Percentiles rank a stretch among this genome's conserved stretches.
Conservation (phyloP, 2,329 filamentous ascomycete species). For the Boeremia lycopersici region DNA sequence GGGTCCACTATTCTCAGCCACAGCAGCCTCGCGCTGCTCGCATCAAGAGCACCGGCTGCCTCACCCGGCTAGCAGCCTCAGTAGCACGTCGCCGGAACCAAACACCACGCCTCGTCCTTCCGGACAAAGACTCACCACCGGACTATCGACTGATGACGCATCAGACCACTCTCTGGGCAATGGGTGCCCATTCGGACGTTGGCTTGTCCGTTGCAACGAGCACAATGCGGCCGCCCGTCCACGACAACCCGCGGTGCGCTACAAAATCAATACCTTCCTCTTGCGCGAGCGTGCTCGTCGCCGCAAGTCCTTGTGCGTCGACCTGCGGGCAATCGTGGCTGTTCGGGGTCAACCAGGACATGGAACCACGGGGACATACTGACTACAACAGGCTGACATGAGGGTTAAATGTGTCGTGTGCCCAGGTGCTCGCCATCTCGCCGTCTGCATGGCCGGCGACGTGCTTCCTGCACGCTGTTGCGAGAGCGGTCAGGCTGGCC, state of each 20-base stretch:
- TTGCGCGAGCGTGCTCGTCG: conserved; percentile 28
- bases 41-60: neutral
- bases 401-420: conserved; percentile 41
- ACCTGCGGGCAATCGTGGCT: conserved; percentile 39
- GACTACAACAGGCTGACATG: conserved; percentile 53
- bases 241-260: conserved; percentile 25
- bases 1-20: conserved; percentile 13
- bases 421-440: conserved; percentile 38
- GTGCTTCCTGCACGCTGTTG: conserved; percentile 30
- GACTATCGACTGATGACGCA: neutral
- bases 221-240: conserved; percentile 47
- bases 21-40: conserved; percentile 10
- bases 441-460: conserved; percentile 35
- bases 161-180: conserved; percentile 41
- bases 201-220: conserved; percentile 48
- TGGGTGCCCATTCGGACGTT: conserved; percentile 46
- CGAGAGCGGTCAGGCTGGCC: conserved; percentile 35
- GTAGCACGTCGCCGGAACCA: neutral
- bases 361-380: conserved; percentile 20
- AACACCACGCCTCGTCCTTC: neutral
- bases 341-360: conserved; percentile 1
- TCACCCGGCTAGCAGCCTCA: neutral
- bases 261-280: conserved; percentile 32
- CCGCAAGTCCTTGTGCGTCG: conserved; percentile 24
- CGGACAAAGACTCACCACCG: neutral